phyloP scores from a whole-genome alignment of 2,329 filamentous ascomycete species.

The Drechslera avenae region DNA sequence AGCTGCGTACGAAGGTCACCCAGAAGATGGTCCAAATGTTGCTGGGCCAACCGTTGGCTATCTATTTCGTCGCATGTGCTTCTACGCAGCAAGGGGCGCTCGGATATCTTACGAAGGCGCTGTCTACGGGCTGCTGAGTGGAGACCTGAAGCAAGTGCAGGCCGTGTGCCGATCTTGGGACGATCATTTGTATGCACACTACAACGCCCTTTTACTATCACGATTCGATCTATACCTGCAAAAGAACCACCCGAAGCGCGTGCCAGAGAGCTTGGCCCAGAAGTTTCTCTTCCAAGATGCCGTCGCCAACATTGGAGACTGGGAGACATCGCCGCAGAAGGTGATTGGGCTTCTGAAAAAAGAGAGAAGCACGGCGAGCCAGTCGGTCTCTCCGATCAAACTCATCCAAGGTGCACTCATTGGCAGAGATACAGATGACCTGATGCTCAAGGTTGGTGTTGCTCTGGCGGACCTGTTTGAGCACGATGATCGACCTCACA shows the following conservation, averaged over 20 bases:
- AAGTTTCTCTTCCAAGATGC: constrained; percentile 69
- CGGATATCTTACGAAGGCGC: constrained; percentile 82
- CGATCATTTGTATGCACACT: constrained; percentile 83
- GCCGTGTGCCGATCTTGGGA: constrained; percentile 80
- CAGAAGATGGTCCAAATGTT: constrained; percentile 49
- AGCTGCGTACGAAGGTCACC: constrained; percentile 61
- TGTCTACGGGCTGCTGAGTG: constrained; percentile 87
- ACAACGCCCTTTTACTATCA: constrained; percentile 80
- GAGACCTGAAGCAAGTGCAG: constrained; percentile 78
- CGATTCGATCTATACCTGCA: constrained; percentile 77
- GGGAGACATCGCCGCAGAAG: constrained; percentile 56
- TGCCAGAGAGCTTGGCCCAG: constrained; percentile 60
- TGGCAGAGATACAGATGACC: constrained; percentile 59
- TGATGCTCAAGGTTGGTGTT: constrained; percentile 52
- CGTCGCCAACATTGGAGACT: constrained; percentile 65
- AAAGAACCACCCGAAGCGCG: constrained; percentile 57
- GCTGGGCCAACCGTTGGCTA: constrained; percentile 49
- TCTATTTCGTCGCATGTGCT: constrained; percentile 80
- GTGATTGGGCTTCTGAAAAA: constrained; percentile 66
- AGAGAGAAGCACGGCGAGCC: constrained; percentile 60
- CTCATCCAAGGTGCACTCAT: constrained; percentile 78
- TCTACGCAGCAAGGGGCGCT: constrained; percentile 70
- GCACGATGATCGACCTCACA: constrained; percentile 32
- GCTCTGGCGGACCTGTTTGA: constrained; percentile 49
- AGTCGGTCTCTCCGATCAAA: constrained; percentile 71